Base-by-base conservation (phyloP, 768 basidiomycete genomes). In the Daedaleopsis sinensis region DNA sequence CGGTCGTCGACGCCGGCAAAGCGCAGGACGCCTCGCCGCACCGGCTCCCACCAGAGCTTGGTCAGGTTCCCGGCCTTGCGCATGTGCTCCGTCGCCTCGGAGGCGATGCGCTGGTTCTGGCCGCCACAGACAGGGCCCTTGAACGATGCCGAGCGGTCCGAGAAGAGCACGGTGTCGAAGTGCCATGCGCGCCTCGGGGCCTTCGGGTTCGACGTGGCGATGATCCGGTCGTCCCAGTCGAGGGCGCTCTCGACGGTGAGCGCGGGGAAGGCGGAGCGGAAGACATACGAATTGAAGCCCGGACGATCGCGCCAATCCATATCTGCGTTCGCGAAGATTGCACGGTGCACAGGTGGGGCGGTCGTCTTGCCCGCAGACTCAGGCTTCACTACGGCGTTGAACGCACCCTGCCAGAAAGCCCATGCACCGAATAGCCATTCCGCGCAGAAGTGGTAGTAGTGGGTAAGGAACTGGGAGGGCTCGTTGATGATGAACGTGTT, bases 401-500 rank as follows among this genome's bases (percentile, higher is more conserved):
- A 73, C 7, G 87, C 80, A 38, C 87, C 87, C 48, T 79, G 77
- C 88, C 88, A 91, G 67, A 91, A 83, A 1, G 90, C 83, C 82
- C 90, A 91, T 3, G 83, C 75, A 36, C 92, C 93, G 36, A 94
- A 77, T 58, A 92, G 76, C 50, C 92, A 84, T 70, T 95, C 93
- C 0, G 89, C 93, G 36, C 89, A 89, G 61, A 92, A 88, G 74
- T 94, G 93, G 73, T 94, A 94, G 72, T 93, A 94, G 71, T 94
- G 93, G 49, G 80, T 77, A n/a, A 94, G 80, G 80, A 94, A 90
- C 68, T 92, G 90, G 1, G 72, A 58, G 0, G 91, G 89, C 62
- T 91, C 91, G 70, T 90, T 90, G 68, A 88, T 79, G 39, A 78
- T 68, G 57, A 91, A 89, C 18, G 91, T 91, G 69, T 87, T 88